phyloP scores from a whole-genome alignment of 768 basidiomycete genomes.

The Trametes meyenii region DNA sequence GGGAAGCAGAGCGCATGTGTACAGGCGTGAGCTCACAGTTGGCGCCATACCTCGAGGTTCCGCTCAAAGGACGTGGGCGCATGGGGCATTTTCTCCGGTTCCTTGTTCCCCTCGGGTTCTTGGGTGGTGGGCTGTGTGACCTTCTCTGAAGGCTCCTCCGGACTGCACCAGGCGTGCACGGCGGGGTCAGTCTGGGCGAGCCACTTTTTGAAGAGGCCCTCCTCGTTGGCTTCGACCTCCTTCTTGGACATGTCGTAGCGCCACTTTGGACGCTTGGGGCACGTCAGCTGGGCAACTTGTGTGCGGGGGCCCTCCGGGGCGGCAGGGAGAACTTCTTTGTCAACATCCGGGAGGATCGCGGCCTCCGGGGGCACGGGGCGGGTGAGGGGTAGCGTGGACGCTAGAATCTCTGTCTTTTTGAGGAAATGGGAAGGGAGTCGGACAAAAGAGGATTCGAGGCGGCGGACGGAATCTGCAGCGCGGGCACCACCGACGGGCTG shows the following conservation, averaged over 20 bases:
- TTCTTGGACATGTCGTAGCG: conserved; percentile 82
- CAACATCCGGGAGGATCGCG: conserved; percentile 39
- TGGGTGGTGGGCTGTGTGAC: neutral
- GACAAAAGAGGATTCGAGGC: conserved; percentile 72
- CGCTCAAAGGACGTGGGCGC: conserved; percentile 85
- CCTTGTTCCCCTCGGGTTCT: too few species aligned
- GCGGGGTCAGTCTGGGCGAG: conserved; percentile 61
- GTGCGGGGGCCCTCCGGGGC: neutral
- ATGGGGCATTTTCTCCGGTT: conserved; percentile 45
- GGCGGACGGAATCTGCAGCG: conserved; percentile 46
- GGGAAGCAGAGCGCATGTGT: neutral
- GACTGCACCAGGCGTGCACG: conserved; percentile 51
- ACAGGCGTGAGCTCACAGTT: conserved; percentile 64
- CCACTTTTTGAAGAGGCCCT: conserved; percentile 83
- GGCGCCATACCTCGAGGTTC: conserved; percentile 94
- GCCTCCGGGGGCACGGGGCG: conserved; percentile 56
- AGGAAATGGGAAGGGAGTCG: conserved; percentile 62
- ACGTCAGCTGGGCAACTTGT: conserved; percentile 32
- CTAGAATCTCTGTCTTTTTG: conserved; percentile 58
- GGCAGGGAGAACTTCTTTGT: neutral
- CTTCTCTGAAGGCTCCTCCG: neutral
- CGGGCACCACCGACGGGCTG: conserved; percentile 7
- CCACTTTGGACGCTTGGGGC: conserved; percentile 85
- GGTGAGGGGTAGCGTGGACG: conserved; percentile 51
- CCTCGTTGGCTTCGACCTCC: conserved; percentile 90